Conservation (phyloP, 2,329 filamentous ascomycete genomes). For the Bipolaris victoriae region DNA sequence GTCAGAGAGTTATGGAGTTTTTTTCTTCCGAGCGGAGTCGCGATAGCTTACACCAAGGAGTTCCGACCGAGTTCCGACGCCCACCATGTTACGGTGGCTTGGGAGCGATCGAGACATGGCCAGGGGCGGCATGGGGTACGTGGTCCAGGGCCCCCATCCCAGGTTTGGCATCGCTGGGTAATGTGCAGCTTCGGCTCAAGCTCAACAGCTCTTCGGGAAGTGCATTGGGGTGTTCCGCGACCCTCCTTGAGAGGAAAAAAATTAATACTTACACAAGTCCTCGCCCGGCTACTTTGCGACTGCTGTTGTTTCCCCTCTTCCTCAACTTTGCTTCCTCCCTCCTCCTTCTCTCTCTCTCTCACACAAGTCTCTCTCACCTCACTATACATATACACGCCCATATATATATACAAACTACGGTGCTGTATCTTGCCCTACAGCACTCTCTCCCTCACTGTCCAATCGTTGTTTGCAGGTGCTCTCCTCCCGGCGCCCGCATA, state of each 20-base stretch:
- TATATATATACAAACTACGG: neutral
- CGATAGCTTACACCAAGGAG: slow-evolving; percentile 9
- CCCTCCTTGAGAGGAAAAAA: slow-evolving; percentile 24
- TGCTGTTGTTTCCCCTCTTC: neutral
- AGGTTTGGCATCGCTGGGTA: slow-evolving; percentile 37
- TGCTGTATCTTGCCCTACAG: slow-evolving; percentile 16
- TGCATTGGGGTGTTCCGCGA: slow-evolving; percentile 38
- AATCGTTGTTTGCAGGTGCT: slow-evolving; percentile 29
- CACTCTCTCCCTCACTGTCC: slow-evolving; percentile 11
- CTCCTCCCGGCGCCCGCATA: slow-evolving; percentile 21
- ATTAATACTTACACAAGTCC: slow-evolving; percentile 23
- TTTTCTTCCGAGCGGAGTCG: neutral
- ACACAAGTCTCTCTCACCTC: slow-evolving; percentile 6
- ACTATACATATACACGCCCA: slow-evolving; percentile 3
- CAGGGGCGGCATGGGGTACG: slow-evolving; percentile 28
- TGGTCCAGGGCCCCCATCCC: slow-evolving; percentile 30
- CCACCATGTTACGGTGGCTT: slow-evolving; percentile 19
- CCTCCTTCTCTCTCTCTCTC: slow-evolving; percentile 7
- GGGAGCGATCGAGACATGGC: slow-evolving; percentile 10
- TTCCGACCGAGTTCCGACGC: slow-evolving; percentile 26
- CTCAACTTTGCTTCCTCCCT: slow-evolving; percentile 8
- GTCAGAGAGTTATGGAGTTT: neutral
- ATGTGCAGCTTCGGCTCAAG: slow-evolving; percentile 37
- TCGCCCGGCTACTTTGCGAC: slow-evolving; percentile 3
- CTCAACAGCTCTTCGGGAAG: slow-evolving; percentile 46